Conservation (phyloP, 140 eudicot genomes). For the Stevia rebaudiana region DNA sequence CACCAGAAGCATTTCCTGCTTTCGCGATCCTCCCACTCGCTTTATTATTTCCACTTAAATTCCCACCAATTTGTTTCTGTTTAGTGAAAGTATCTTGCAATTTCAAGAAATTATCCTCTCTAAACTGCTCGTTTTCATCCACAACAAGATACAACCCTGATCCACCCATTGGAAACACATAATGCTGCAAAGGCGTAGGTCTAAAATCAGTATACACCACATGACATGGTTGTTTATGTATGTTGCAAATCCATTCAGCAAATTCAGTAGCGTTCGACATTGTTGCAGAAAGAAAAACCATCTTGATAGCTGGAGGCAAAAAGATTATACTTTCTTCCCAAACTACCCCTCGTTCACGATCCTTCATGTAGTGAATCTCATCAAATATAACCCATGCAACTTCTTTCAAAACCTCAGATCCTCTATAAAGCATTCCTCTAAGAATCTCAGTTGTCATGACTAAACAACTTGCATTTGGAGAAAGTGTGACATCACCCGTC, state of each 20-base stretch:
- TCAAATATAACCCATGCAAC: constrained; percentile 99
- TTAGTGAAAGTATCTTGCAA: constrained; percentile 72
- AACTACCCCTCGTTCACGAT: constrained; percentile 92
- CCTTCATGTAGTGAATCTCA: constrained; percentile 97
- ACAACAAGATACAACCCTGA: constrained; percentile 90
- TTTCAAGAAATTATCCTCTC: constrained; percentile 79
- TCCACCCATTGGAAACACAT: constrained; percentile 90
- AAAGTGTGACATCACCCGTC: constrained; percentile 93
- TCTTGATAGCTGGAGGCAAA: constrained; percentile 86
- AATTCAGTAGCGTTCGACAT: constrained; percentile 99
- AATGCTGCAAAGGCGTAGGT: constrained; percentile 94
- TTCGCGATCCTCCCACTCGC: constrained; percentile 72
- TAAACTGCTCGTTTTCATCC: constrained; percentile 92
- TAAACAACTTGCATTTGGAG: constrained; percentile 89
- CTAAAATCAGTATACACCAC: constrained; percentile 95
- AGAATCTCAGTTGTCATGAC: constrained; percentile 96
- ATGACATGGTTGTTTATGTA: constrained; percentile 99
- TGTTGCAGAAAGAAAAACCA: constrained; percentile 95
- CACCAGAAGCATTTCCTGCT: constrained; percentile 75
- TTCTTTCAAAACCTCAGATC: constrained; percentile 91
- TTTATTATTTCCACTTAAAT: constrained; percentile 41
- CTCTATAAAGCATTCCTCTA: constrained; percentile 93
- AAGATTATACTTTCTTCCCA: constrained; percentile 98
- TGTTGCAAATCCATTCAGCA: constrained; percentile 95
- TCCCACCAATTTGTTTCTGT: constrained; percentile 52